These are phyloP conservation scores for Diplodia intermedia DNA, from an alignment of 2,329 filamentous ascomycete species.

Conservation along the genomic window DNA sequence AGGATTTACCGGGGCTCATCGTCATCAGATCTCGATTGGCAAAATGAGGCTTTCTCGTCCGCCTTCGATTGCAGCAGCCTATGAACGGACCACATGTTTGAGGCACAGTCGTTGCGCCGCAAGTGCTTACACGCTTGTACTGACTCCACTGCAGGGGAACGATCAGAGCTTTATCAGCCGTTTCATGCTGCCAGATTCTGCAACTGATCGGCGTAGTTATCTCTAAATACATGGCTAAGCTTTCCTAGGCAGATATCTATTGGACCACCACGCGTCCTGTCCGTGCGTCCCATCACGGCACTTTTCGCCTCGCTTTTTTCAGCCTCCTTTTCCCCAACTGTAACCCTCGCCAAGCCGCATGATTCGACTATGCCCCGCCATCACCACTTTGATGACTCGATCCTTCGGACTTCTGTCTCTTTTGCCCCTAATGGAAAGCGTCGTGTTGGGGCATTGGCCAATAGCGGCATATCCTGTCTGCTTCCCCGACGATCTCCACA, in stretches of 20 bases:
- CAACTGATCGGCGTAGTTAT: neutral
- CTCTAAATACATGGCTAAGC: constrained; percentile 4
- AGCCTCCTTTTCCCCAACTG: constrained; percentile 9
- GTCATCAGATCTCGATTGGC: neutral
- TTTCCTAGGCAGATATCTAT: constrained; percentile 5
- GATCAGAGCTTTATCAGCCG: constrained; percentile 9
- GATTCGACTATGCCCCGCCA: neutral
- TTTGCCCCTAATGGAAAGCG: constrained; percentile 12
- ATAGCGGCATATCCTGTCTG: neutral
- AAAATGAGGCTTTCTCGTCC: neutral
- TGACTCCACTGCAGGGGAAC: neutral
- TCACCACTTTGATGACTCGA: constrained; percentile 8
- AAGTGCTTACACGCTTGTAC: neutral
- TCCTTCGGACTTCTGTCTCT: constrained; percentile 11
- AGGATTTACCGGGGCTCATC: neutral
- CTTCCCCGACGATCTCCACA: constrained; percentile 19
- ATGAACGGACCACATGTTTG: neutral
- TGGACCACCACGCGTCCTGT: neutral
- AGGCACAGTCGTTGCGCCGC: neutral
- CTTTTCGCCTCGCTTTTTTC: constrained; percentile 12
- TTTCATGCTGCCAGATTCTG: neutral
- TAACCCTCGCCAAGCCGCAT: neutral
- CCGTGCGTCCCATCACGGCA: constrained; percentile 9
- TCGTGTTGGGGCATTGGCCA: neutral
- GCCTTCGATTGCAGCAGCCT: neutral